Conservation (phyloP, 73 alveolate genomes). For the Paramecium biaurelia region DNA sequence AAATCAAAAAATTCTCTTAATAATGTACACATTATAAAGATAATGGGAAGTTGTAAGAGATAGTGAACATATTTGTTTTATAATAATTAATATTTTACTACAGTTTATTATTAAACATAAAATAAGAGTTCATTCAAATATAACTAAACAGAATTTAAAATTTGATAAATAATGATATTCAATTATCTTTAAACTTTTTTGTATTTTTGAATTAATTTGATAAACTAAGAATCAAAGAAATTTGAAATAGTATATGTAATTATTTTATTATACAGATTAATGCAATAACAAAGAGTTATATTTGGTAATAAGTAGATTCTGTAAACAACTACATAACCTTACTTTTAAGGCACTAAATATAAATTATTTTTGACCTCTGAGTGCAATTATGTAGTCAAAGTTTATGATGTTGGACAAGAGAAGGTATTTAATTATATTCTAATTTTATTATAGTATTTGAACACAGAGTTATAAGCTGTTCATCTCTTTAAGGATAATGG, state of each 20-base stretch:
- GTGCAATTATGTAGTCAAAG: neutral
- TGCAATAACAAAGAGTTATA: neutral
- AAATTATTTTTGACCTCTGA: neutral
- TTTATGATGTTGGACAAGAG: conserved; percentile 31
- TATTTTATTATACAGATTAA: neutral
- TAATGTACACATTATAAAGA: too few species aligned
- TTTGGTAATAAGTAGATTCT: neutral
- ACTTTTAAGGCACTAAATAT: conserved; percentile 35
- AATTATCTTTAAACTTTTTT: too few species aligned
- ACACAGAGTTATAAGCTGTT: conserved; percentile 2
- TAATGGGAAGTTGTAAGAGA: too few species aligned
- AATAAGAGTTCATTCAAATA: neutral
- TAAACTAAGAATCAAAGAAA: neutral
- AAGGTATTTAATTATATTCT: neutral
- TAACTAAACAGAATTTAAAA: neutral
- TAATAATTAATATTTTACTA: too few species aligned
- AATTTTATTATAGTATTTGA: neutral
- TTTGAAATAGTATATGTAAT: neutral
- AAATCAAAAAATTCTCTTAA: too few species aligned
- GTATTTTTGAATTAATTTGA: neutral
- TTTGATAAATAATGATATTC: neutral
- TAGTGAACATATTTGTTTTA: too few species aligned
- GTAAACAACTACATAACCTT: neutral
- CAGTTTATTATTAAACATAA: neutral
- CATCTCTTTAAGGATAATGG: neutral